Conservation (phyloP, 23 red algal genomes). For the Gracilaria caudata region DNA sequence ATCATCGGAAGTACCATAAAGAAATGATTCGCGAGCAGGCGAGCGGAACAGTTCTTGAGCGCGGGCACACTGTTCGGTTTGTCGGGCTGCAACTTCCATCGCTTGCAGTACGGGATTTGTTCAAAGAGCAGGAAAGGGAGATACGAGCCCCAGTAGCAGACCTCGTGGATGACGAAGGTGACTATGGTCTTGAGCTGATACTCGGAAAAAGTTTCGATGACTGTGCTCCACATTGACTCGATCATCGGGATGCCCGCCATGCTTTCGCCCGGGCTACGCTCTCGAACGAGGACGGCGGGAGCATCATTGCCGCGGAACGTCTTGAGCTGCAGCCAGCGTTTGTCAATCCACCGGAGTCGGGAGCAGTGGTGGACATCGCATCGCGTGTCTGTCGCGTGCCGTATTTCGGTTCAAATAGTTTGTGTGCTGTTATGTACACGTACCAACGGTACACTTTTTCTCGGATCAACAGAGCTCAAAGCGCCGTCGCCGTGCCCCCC, state of each 20-base stretch:
- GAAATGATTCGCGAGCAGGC: conserved; percentile 79
- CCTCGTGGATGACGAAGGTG: conserved; percentile 92
- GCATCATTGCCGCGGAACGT: neutral
- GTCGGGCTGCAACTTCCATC: conserved; percentile 68
- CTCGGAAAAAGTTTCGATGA: conserved; percentile 45
- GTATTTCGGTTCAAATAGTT: neutral
- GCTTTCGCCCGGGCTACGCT: neutral
- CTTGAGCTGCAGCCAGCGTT: neutral
- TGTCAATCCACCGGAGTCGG: neutral
- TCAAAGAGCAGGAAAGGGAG: conserved; percentile 64
- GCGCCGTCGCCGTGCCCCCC: conserved; percentile 2
- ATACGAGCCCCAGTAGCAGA: conserved; percentile 92
- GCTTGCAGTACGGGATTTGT: conserved; percentile 42
- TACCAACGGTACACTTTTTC: neutral
- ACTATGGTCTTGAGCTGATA: conserved; percentile 80
- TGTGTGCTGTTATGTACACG: neutral
- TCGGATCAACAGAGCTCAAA: neutral
- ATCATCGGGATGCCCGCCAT: conserved; percentile 22
- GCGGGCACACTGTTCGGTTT: conserved; percentile 17
- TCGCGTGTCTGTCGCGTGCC: neutral
- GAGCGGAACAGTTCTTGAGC: conserved; percentile 54
- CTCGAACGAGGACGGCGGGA: neutral
- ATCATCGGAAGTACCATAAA: conserved; percentile 92
- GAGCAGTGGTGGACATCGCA: neutral
- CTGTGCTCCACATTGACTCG: conserved; percentile 41